Evolutionary conservation across 176 grass and related monocot species (phyloP), one percentile per base, ranked within the genome.

Genomic region (sorghum (Sorghum bicolor)): DNA sequence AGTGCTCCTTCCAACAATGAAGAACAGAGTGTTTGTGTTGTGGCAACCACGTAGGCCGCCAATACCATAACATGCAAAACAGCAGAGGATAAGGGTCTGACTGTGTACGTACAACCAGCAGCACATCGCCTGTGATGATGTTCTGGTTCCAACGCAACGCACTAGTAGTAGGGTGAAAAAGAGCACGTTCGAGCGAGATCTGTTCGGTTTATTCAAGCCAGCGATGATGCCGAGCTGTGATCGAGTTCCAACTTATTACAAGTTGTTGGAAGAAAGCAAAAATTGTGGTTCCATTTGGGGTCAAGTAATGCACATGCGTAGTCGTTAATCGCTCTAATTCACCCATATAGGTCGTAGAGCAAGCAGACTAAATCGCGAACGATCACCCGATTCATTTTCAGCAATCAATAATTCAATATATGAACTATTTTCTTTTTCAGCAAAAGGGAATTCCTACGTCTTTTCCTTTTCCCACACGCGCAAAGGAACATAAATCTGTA

Each of bases 1-100:
- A 76, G 72, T 84, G 82, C 72, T 30, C 31, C 61, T 13, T 40
- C 61, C 82, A 84, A 67, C 15, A 22, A 8, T 22, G 50, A 53
- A 53, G 50, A 65, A 64, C 29, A 74, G 26, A n/a, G 19, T 10
- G 11, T 20, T n/a, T 60, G 22, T n/a, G 22, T 12, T n/a, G 28
- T 84, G 82, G 22, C 14, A 43, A 75, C 62, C 82, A 84, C 20
- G 60, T 75, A 65, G 71, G 66, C 66, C 71, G 25, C 41, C 82
- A 84, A 66, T 52, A 84, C 5, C 31, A 17, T 19, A 5, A 14
- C 41, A 10, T 30, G 70, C 41, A 33, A 25, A 60, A 25, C 7
- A 22, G 55, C 55, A 52, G 24, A 53, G 60, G 30, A 76, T 76
- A 76, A 25, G 66, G 4, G 22, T 60, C 7, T 24, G n/a, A 9